phyloP scores from a whole-genome alignment of 176 grass and related monocot species.

The Triticum turgidum region DNA sequence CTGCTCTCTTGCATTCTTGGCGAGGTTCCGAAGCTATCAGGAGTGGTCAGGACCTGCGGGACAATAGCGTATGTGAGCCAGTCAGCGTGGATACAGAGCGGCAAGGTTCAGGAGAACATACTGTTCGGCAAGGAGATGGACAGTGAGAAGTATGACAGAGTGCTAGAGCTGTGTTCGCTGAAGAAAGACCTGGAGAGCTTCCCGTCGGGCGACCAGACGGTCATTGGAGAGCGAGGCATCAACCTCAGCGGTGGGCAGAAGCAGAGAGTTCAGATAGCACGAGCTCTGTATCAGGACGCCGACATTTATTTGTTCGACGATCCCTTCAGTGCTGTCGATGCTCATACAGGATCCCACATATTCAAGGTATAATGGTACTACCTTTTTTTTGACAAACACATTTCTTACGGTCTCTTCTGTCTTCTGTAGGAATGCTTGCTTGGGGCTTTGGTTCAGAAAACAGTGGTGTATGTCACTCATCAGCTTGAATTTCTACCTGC shows the following conservation, averaged over 20 bases:
- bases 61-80: neutral
- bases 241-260: conserved; percentile 17
- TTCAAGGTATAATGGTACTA: neutral
- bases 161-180: conserved; percentile 4
- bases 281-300: neutral
- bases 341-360: conserved; percentile 13
- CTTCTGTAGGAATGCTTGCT: conserved; percentile 67
- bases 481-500: conserved; percentile 68
- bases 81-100: conserved; percentile 12
- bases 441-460: conserved; percentile 53
- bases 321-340: neutral
- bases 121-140: neutral
- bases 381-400: neutral
- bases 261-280: conserved; percentile 12
- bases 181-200: conserved; percentile 14
- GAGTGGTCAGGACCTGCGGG: neutral
- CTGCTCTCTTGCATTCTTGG: conserved; percentile 14
- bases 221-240: conserved; percentile 9
- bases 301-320: conserved; percentile 18
- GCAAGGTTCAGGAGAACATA: conserved; percentile 7
- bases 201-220: neutral
- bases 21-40: neutral
- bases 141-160: conserved; percentile 1
- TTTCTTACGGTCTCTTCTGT: neutral
- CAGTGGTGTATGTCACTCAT: conserved; percentile 77